Base-by-base conservation (phyloP, 768 basidiomycete genomes). In the Galerina marginata region DNA sequence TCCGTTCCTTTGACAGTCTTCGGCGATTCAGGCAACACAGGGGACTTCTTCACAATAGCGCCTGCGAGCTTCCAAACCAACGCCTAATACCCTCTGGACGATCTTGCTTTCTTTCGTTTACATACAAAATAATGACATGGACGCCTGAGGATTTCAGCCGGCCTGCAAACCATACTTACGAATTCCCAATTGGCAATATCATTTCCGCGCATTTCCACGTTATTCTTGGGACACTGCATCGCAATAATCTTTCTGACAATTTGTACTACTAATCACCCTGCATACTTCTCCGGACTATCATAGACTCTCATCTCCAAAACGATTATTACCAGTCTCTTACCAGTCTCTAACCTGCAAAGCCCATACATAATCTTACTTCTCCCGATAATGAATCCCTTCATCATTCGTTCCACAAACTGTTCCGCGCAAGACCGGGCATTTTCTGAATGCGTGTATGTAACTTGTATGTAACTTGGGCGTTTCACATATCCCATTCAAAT, bases 21-120 rank as follows among this genome's bases (percentile, higher is more conserved):
- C 54, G 84, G 84, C 6, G 83, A 86, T 64, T 85, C 83, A 51
- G 84, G 84, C 36, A 81, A 85, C 65, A 78, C 72, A 53, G 79
- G 84, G 29, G 71, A 69, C 6, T 14, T 54, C 45, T 86, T 86
- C 65, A 75, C 75, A 11, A 86, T 87, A 58, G 69, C 65, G 15
- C 54, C 68, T 47, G 79, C 67, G 77, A 56, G 9, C 15, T 38
- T 56, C 11, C 9, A 48, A 25, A 6, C 20, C n/a, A 25, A 29
- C 37, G 6, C 40, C 15, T 42, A 33, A 33, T 42, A 12, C 40
- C 42, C 39, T 46, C 6, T 49, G 12, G 36, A 47, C 47, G 20
- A 36, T 44, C 16, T 56, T 56, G 40, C 29, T 7, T 33, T 33
- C 7, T 33, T 33, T 33, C 29, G 59, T 48, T 20, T 54, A 46